phyloP scores from a whole-genome alignment of 768 basidiomycete genomes.

The Thelephora aurantiotincta region DNA sequence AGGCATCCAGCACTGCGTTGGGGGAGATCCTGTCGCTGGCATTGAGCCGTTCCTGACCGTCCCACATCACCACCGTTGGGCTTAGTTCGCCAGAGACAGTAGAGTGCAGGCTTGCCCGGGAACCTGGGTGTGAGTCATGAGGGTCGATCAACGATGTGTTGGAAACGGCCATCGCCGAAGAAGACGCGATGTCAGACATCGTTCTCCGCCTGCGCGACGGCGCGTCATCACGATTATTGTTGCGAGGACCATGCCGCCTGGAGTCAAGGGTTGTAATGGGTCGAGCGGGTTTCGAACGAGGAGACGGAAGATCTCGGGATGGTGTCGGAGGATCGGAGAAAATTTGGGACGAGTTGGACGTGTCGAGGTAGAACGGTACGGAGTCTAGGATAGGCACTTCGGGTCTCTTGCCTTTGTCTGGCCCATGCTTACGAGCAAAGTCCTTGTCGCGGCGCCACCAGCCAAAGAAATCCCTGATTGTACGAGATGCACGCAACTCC shows the following conservation, averaged over 20 bases:
- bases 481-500: conserved; percentile 44
- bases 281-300: conserved; percentile 4
- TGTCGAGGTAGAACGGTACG: conserved; percentile 45
- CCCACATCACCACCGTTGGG: background rate
- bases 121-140: background rate
- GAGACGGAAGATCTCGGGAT: conserved; percentile 12
- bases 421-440: conserved; percentile 28
- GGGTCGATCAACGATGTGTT: too few relatives aligned
- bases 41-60: background rate
- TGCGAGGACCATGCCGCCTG: background rate
- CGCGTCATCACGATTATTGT: too few relatives aligned
- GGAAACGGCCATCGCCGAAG: too few relatives aligned
- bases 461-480: conserved; percentile 66
- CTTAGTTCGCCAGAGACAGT: background rate
- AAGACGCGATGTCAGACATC: too few relatives aligned
- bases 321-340: too few relatives aligned
- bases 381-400: conserved; percentile 38
- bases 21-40: background rate
- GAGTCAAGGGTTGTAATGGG: background rate
- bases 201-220: too few relatives aligned
- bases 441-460: conserved; percentile 67
- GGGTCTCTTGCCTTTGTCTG: conserved; percentile 17
- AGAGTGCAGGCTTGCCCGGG: background rate
- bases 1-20: background rate
- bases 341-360: conserved; percentile 17